Base-by-base conservation (phyloP, 805 yeast species). In the Metschnikowia cubensis region DNA sequence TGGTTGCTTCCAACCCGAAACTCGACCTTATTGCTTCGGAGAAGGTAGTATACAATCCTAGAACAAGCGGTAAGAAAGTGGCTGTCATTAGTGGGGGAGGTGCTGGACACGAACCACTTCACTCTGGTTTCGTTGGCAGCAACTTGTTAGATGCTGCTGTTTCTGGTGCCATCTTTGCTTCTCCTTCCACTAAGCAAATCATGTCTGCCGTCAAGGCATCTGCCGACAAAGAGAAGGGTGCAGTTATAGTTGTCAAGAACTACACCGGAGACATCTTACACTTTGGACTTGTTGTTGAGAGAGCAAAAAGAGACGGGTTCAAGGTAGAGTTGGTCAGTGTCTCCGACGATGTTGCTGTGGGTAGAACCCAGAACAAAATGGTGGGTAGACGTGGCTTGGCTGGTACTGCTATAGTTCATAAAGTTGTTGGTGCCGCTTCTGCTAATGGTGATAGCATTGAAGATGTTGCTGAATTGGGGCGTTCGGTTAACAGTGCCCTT, bases 361-460 rank as follows among this genome's bases (percentile, higher is more conserved):
- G 96, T n/a, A 76, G 85, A 59, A 77, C 84, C 25, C 91, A 90
- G 62, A 92, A 94, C 62, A 90, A 89, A 18, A 80, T 87, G 74
- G 97, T 92, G 45, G 97, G 97, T 17, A 81, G 97, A 70, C 80
- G 98, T 70, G 98, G 96, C 31, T 75, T 91, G 49, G 96, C 97
- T 0, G 98, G 97, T 36, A 90, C 97, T 1, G 82, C 85, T 0
- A 67, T 91, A 14, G 89, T 89, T 31, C 97, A 91, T 70, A 91
- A 91, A 67, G 74, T 85, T 47, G 79, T 87, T 18, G 96, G 97
- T 41, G 92, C 91, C 2, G 84, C 82, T 35, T 74, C 83, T 13
- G 76, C 56, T 6, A 39, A 81, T 21, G 59, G 75, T 71, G 52
- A 51, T 43, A 57, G 59, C 3, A 70, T 92, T 48, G 66, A 73